Conservation (phyloP, 306 rosid species). For the Datisca glomerata region DNA sequence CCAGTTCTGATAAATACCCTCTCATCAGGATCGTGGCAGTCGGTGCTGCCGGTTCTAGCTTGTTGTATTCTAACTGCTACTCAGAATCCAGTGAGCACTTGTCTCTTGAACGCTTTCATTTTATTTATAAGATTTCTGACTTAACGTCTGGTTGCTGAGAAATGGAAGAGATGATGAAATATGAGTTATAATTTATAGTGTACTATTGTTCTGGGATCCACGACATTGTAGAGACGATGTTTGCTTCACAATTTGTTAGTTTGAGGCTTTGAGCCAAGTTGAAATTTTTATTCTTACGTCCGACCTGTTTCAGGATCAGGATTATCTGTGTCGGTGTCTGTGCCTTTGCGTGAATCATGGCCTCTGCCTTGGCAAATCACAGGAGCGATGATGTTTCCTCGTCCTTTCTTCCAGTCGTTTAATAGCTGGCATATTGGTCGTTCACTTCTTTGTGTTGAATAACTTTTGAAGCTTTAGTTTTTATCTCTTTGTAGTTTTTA, state of each 20-base stretch:
- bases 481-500: not conserved
- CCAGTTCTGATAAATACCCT: constrained; percentile 12
- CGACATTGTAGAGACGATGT: not conserved
- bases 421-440: constrained; percentile 24
- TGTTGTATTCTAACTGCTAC: constrained; percentile 8
- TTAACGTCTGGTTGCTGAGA: not conserved
- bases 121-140: not conserved
- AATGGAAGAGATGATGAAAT: not conserved
- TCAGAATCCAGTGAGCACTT: constrained; percentile 22
- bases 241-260: not conserved
- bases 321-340: constrained; percentile 19
- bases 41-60: constrained; percentile 34
- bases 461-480: not conserved
- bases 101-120: not conserved
- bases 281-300: no score
- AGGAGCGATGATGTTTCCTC: constrained; percentile 6
- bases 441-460: constrained; percentile 5
- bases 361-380: constrained; percentile 16
- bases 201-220: not conserved
- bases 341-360: constrained; percentile 17
- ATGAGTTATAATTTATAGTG: not conserved
- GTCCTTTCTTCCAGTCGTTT: constrained; percentile 1
- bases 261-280: not conserved
- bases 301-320: constrained; percentile 25
- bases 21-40: constrained; percentile 24